Base-by-base conservation (phyloP, 257 asterid genomes). In the Rehmannia glutinosa region DNA sequence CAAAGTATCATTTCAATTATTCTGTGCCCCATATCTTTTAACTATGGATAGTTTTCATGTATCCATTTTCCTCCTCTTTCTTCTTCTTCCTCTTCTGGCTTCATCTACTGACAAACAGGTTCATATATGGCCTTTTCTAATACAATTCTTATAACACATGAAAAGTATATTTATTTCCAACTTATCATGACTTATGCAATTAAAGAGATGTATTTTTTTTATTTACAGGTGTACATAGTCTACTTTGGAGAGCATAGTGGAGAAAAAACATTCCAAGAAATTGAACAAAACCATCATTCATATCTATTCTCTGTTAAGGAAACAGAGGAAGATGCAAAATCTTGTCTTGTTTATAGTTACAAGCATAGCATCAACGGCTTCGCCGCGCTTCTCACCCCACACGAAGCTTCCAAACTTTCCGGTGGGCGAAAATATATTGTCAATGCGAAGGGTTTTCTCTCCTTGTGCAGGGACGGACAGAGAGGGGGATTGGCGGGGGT, bases 341-440 rank as follows among this genome's bases (percentile, higher is more conserved):
- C 92, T 52, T 93, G 96, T 39, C 94, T 93, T 60, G 36, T 93
- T 71, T 93, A 93, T 57, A 90, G 98, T 71, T 93, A 93, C 81
- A 93, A 87, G 74, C 80, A 80, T 70, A 82, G 87, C 80, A 80
- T 93, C 89, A 90, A 93, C 73, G 98, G 98, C 73, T 93, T 93
- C 30, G 96, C 97, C 2, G 97, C 95, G 1, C 53, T 76, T 59
- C 97, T 93, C 71, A 78, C 97, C 8, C 68, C 82, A 2, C 49
- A 67, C 5, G 86, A 93, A 83, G 97, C 97, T 47, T 75, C 81
- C 27, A 71, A 49, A 38, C 76, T 90, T 11, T 87, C 97, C 25
- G 66, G 98, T 87, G 17, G 49, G 63, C 27, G 0, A 10, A 23
- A 13, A n/a, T 8, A 1, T n/a, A n/a, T n/a, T n/a, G n/a, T n/a